Base-by-base conservation (phyloP, 768 basidiomycete genomes). In the Rhodosporidiobolus odoratus region DNA sequence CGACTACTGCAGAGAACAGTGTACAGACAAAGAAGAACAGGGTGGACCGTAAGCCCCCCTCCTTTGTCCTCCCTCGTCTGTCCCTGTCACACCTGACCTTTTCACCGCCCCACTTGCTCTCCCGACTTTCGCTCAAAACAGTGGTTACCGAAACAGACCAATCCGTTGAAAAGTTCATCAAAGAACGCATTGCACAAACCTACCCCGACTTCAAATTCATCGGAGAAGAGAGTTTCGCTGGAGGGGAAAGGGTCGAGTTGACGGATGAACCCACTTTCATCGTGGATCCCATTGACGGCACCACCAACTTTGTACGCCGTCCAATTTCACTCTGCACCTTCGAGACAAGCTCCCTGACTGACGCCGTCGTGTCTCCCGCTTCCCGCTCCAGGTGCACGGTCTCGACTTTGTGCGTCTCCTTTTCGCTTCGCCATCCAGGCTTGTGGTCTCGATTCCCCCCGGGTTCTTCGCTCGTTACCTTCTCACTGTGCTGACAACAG, bases 121-220 rank as follows among this genome's bases (percentile, higher is more conserved):
- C 7, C 50, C 34, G 32, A 12, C 34, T 15, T 8, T 8, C 16
- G 13, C 40, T 3, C 4, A 15, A 12, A 41, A 8, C 72, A 81
- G 80, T 97, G 40, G 94, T 98, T 34, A 98, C 94, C 0, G 89
- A 94, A 80, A 96, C 91, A 76, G 94, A 98, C 79, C 88, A 93
- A 45, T 86, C 84, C 54, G 94, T 96, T 17, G 94, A 96, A 80
- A 87, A 90, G 69, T 82, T 92, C 56, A 90, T 96, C 60, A 87
- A 86, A 80, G 77, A 82, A 37, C 85, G 87, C 77, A 85, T 95
- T 63, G 81, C 82, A 38, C 79, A 80, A 34, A 83, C 27, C 10
- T 72, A 65, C 65, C 57, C 74, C 16, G 17, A 58, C 43, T 47
- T 38, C 69, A 94, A 91, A 35, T 77, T 79, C 80, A 91, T 97